These are phyloP conservation scores for Leptomonas pyrrhocoris DNA, from an alignment of 208 protist genomes.

Conservation along the genomic window DNA sequence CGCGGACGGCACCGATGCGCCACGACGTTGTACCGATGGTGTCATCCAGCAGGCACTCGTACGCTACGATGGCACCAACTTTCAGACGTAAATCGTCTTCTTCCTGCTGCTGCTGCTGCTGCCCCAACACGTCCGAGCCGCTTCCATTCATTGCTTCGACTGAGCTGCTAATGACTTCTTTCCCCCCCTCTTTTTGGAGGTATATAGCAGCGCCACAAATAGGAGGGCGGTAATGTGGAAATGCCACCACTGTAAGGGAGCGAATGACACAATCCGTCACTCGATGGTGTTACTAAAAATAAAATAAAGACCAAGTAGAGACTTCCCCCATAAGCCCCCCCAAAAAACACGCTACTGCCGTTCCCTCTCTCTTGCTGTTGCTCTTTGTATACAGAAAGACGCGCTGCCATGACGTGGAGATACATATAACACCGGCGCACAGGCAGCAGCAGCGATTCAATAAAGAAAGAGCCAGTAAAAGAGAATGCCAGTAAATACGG, in stretches of 20 bases:
- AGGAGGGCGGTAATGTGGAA: neutral
- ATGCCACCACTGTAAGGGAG: too few species aligned
- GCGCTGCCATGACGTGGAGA: too few species aligned
- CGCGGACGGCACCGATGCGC: slow-evolving; percentile 24
- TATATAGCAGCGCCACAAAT: neutral
- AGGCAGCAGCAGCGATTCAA: too few species aligned
- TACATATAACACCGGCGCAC: too few species aligned
- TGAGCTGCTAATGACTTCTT: neutral
- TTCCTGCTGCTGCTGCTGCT: neutral
- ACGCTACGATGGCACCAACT: slow-evolving; percentile 48
- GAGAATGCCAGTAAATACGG: too few species aligned
- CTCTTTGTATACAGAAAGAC: too few species aligned
- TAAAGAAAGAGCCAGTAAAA: too few species aligned
- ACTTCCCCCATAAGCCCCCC: too few species aligned
- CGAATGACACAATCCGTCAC: too few species aligned
- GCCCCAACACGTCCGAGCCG: neutral
- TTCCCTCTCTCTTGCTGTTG: neutral
- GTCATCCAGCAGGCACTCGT: slow-evolving; percentile 46
- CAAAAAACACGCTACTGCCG: too few species aligned
- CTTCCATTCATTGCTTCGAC: neutral
- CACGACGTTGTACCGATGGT: slow-evolving; percentile 18
- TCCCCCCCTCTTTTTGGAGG: neutral
- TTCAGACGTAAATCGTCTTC: neutral
- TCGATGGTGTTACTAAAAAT: too few species aligned
- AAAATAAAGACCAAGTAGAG: too few species aligned